phyloP scores from a whole-genome alignment of 805 yeast genomes.

The Myxozyma monticola region DNA sequence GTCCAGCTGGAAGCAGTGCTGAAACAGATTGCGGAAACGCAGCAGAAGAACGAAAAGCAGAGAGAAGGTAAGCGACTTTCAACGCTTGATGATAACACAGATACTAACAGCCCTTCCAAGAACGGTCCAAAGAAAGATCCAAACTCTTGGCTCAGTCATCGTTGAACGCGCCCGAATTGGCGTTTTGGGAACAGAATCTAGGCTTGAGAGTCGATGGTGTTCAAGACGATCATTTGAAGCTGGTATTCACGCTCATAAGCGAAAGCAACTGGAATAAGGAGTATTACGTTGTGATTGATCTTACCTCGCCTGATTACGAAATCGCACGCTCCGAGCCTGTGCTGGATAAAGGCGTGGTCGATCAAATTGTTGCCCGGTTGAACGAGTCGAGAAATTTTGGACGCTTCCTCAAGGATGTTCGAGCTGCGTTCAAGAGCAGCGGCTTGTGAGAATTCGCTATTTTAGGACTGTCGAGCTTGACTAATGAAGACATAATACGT shows the following conservation, averaged over 20 bases:
- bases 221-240: conserved; percentile 47
- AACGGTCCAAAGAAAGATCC: conserved; percentile 42
- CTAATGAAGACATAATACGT: too few relatives aligned
- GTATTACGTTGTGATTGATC: conserved; percentile 49
- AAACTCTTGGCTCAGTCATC: conserved; percentile 44
- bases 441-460: too few relatives aligned
- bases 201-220: conserved; percentile 59
- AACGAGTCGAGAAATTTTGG: conserved; percentile 34
- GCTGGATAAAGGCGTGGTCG: conserved; percentile 35
- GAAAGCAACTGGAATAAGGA: conserved; percentile 45
- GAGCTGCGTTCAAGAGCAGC: conserved; percentile 34
- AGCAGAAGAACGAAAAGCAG: conserved; percentile 37
- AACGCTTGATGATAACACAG: neutral
- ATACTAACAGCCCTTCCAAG: neutral
- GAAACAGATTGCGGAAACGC: conserved; percentile 40
- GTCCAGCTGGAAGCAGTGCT: conserved; percentile 29
- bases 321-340: conserved; percentile 45
- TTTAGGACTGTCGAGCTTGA: too few relatives aligned
- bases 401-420: conserved; percentile 35
- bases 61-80: conserved; percentile 37
- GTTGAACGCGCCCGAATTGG: conserved; percentile 53
- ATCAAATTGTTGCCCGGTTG: conserved; percentile 27
- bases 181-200: conserved; percentile 52
- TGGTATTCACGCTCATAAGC: conserved; percentile 53
- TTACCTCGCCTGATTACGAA: conserved; percentile 46